Evolutionary conservation across 1,284 basidiomycete species (phyloP).

Genomic region (Pterulicium gracile): DNA sequence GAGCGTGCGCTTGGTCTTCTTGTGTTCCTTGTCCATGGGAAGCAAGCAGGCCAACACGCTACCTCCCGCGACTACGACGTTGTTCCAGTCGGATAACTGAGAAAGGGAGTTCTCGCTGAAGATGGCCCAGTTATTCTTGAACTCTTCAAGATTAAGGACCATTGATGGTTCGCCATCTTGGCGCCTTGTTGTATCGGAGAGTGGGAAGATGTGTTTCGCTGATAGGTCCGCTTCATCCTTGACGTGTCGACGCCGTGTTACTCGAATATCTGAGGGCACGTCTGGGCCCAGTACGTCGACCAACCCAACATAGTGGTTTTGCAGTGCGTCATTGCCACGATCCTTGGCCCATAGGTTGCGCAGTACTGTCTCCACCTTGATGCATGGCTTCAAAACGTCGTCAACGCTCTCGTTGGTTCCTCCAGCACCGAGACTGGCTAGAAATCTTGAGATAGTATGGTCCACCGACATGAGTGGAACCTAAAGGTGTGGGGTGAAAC

Average conservation of each 20-base stretch:
- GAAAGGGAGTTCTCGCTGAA: slow-evolving; percentile 49
- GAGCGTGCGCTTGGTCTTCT: slow-evolving; percentile 39
- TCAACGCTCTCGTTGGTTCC: too few relatives aligned
- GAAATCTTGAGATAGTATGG: too few relatives aligned
- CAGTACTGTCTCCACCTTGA: too few relatives aligned
- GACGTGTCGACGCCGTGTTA: slow-evolving; percentile 31
- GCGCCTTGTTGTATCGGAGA: slow-evolving; percentile 25
- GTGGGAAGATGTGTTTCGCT: slow-evolving; percentile 34
- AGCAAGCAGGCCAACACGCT: slow-evolving; percentile 42
- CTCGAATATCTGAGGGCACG: slow-evolving; percentile 33
- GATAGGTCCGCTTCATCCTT: slow-evolving; percentile 27
- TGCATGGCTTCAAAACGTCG: too few relatives aligned
- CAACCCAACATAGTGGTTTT: too few relatives aligned
- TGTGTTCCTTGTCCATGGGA: slow-evolving; percentile 34
- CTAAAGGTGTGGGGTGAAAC: too few relatives aligned
- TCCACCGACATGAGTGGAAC: too few relatives aligned
- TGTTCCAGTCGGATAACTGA: slow-evolving; percentile 43
- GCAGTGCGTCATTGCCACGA: too few relatives aligned
- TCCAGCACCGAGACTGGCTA: too few relatives aligned
- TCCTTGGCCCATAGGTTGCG: too few relatives aligned
- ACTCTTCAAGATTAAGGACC: slow-evolving; percentile 36
- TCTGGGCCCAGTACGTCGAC: slow-evolving; percentile 44
- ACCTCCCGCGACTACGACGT: slow-evolving; percentile 50
- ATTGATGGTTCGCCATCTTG: slow-evolving; percentile 33
- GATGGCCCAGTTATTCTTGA: slow-evolving; percentile 46